Evolutionary conservation across 345 rosid genomes (phyloP).

Genomic region (Tarenaya hassleriana): DNA sequence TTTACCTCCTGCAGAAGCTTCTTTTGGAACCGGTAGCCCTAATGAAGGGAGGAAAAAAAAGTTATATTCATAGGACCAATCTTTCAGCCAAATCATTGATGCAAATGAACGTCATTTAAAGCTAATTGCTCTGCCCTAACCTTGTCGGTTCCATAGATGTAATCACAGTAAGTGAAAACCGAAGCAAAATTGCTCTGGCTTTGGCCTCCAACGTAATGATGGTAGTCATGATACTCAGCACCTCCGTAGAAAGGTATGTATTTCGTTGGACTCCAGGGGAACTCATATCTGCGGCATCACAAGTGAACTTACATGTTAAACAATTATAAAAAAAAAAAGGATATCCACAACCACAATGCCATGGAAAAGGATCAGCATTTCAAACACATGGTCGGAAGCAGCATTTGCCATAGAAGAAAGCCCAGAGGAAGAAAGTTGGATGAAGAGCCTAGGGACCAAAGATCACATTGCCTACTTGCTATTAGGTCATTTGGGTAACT

Average conservation of each 20-base stretch:
- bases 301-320: background rate
- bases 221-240: constrained; percentile 80
- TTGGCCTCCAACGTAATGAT: constrained; percentile 82
- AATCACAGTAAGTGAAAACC: constrained; percentile 82
- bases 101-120: background rate
- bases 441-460: background rate
- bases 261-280: constrained; percentile 63
- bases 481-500: constrained; percentile 16
- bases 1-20: constrained; percentile 55
- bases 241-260: constrained; percentile 81
- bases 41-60: background rate
- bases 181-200: constrained; percentile 90
- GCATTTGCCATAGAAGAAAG: background rate
- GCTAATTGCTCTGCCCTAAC: constrained; percentile 24
- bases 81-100: constrained; percentile 8
- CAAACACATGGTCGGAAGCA: background rate
- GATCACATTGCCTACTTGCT: background rate
- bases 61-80: constrained; percentile 8
- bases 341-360: too few relatives aligned
- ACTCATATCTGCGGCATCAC: constrained; percentile 48
- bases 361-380: too few relatives aligned
- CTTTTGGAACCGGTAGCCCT: constrained; percentile 95
- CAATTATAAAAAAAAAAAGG: too few relatives aligned
- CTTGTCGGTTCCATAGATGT: constrained; percentile 76
- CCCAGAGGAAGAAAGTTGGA: background rate